A percentile compares a stretch with the other conserved stretches of the same genome.
phyloP scores from a whole-genome alignment of 352 stramenopile species.

The Phytopythium delawarense region DNA sequence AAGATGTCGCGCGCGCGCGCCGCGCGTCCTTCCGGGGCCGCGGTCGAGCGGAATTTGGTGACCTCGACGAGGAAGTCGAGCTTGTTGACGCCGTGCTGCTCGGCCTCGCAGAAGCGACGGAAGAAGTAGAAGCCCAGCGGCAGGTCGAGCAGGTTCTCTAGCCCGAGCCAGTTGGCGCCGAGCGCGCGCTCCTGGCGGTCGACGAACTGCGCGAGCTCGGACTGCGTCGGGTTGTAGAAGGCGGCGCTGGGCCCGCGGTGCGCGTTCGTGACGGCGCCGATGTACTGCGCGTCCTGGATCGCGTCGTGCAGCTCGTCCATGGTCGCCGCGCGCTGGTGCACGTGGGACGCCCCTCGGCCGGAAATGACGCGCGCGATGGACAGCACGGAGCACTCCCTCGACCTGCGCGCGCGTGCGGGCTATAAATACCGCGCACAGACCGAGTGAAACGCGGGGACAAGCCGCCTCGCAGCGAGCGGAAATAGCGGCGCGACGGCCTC shows the following conservation, averaged over 20 bases:
- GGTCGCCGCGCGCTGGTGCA: constrained; percentile 2
- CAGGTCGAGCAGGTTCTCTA: constrained; percentile 74
- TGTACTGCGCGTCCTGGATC: constrained; percentile 89
- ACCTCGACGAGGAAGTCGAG: constrained; percentile 70
- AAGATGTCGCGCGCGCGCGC: constrained; percentile 55
- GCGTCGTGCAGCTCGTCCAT: constrained; percentile 90
- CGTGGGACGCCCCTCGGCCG: not conserved
- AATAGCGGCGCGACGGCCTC: too few species aligned
- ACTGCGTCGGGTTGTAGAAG: constrained; percentile 66
- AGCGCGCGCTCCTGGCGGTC: constrained; percentile 48
- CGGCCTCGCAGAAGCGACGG: constrained; percentile 61
- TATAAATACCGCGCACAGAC: too few species aligned
- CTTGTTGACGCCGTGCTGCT: constrained; percentile 59
- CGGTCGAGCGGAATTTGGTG: constrained; percentile 60
- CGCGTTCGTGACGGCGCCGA: constrained; percentile 75
- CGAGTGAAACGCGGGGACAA: too few species aligned
- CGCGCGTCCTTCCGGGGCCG: constrained; percentile 36
- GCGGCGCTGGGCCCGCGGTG: constrained; percentile 60
- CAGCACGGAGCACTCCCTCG: not conserved
- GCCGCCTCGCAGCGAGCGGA: too few species aligned
- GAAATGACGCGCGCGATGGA: not conserved
- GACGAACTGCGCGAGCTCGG: constrained; percentile 63
- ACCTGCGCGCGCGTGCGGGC: too few species aligned
- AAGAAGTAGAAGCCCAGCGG: constrained; percentile 84
- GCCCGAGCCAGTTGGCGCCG: constrained; percentile 48